These are phyloP conservation scores for Kalmusia sp. DNA, from an alignment of 2,329 filamentous ascomycete genomes.

Conservation along the genomic window DNA sequence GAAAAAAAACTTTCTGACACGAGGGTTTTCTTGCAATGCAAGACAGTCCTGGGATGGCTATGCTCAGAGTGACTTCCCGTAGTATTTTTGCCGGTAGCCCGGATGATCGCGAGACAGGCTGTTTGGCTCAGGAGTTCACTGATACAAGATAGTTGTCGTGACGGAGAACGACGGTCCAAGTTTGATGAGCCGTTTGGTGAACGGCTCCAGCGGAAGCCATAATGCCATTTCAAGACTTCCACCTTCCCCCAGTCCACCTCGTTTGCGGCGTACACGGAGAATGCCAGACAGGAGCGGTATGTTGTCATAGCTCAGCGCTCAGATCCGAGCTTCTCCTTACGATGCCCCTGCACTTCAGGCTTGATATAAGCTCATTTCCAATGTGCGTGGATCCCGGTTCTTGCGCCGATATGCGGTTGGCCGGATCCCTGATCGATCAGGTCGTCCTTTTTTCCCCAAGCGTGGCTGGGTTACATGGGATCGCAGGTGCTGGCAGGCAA, in stretches of 20 bases:
- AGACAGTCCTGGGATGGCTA: constrained; percentile 19
- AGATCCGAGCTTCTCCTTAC: constrained; percentile 2
- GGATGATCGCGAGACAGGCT: constrained; percentile 4
- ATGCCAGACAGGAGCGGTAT: background rate
- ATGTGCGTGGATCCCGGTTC: background rate
- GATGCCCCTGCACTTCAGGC: background rate
- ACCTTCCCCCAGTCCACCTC: background rate
- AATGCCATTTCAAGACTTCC: background rate
- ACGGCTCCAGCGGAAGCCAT: background rate
- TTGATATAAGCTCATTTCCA: background rate
- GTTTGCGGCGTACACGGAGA: background rate
- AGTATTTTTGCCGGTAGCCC: background rate
- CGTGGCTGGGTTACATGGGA: constrained; percentile 7
- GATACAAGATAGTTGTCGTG: background rate
- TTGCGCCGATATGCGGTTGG: constrained; percentile 1
- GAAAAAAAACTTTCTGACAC: constrained; percentile 21
- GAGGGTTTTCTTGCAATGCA: constrained; percentile 17
- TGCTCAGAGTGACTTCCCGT: constrained; percentile 8
- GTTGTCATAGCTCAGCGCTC: background rate
- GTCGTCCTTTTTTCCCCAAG: constrained; percentile 5
- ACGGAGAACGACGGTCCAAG: background rate
- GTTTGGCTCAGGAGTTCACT: background rate
- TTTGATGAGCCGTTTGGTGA: background rate
- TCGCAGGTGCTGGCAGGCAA: constrained; percentile 7
- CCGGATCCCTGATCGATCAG: background rate